Evolutionary conservation across 2,329 filamentous ascomycete species (phyloP).

Genomic region (Colletotrichum tropicicola): DNA sequence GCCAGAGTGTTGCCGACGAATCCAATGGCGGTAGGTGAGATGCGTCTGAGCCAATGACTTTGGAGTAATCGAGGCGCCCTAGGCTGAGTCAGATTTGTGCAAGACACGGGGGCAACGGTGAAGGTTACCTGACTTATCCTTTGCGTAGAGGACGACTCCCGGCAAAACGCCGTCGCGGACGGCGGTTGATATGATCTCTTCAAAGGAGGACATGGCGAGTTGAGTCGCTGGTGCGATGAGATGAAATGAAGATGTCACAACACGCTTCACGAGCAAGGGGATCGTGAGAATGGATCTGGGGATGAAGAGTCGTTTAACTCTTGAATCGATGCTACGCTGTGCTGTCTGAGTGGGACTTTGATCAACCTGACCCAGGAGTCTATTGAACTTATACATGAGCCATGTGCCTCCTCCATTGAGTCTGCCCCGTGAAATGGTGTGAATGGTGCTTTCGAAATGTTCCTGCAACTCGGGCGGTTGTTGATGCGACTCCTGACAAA

Average conservation of each 20-base stretch:
- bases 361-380: background rate
- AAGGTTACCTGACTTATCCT: constrained; percentile 16
- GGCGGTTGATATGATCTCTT: constrained; percentile 12
- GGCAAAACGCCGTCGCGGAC: constrained; percentile 22
- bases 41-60: constrained; percentile 29
- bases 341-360: background rate
- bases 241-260: background rate
- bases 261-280: too few relatives aligned
- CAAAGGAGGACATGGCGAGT: constrained; percentile 22
- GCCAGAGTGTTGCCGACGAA: constrained; percentile 39
- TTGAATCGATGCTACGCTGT: background rate
- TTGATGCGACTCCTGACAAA: background rate
- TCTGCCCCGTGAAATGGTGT: background rate
- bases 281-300: background rate
- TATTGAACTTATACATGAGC: background rate
- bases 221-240: too few relatives aligned
- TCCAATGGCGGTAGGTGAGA: constrained; percentile 45
- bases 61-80: constrained; percentile 19
- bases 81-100: background rate
- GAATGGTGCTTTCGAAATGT: background rate
- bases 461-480: background rate
- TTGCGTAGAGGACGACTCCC: constrained; percentile 22
- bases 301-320: background rate
- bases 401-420: background rate
- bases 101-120: background rate